Conservation (phyloP, 192 early-diverging fungal species). For the Phycomyces nitens region DNA sequence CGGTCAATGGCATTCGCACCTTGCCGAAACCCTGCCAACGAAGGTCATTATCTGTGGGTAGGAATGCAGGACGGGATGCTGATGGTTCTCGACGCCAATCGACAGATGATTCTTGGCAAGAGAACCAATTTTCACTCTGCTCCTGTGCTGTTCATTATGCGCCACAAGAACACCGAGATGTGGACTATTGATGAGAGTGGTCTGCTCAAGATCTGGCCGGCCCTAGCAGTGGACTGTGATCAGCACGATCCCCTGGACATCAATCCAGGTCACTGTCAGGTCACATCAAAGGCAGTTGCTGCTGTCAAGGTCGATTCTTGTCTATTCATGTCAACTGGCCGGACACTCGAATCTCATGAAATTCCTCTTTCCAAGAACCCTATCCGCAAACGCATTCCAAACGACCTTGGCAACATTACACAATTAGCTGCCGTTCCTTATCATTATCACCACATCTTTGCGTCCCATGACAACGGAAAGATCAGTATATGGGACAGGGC, state of each 20-base stretch:
- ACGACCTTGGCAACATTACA: constrained; percentile 56
- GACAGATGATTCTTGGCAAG: constrained; percentile 36
- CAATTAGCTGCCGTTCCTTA: constrained; percentile 49
- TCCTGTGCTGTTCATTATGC: constrained; percentile 55
- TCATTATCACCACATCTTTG: constrained; percentile 48
- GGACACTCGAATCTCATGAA: constrained; percentile 53
- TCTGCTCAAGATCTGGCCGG: constrained; percentile 53
- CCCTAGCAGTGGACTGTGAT: background rate
- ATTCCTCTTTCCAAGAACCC: constrained; percentile 28
- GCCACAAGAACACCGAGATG: constrained; percentile 45
- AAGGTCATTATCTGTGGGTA: constrained; percentile 65
- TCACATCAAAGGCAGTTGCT: constrained; percentile 39
- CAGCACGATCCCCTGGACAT: constrained; percentile 9
- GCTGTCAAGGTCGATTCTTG: constrained; percentile 47
- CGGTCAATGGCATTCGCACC: constrained; percentile 50
- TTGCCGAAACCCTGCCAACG: constrained; percentile 42
- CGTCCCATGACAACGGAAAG: constrained; percentile 79
- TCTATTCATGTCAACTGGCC: constrained; percentile 63
- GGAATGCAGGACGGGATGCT: constrained; percentile 61
- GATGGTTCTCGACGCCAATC: constrained; percentile 45
- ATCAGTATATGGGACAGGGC: constrained; percentile 66
- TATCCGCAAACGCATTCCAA: constrained; percentile 30
- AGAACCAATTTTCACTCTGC: constrained; percentile 43
- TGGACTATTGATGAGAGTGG: constrained; percentile 72
- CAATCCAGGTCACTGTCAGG: constrained; percentile 10